phyloP scores from a whole-genome alignment of 2,329 filamentous ascomycete genomes.

The Thielaviopsis populi region DNA sequence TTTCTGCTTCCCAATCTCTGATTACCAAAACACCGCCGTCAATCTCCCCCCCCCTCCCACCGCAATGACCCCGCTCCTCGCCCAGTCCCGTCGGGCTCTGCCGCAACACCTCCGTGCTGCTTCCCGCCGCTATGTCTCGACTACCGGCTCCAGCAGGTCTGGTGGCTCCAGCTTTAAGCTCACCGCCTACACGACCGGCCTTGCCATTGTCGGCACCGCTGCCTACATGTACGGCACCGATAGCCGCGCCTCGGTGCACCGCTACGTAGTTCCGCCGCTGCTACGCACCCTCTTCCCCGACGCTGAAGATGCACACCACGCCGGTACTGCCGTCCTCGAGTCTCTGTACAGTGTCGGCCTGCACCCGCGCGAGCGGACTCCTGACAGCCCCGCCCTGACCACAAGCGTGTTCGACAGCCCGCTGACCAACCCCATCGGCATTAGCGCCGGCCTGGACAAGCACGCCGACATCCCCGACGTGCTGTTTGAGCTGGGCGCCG shows the following conservation, averaged over 20 bases:
- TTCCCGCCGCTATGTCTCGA: slow-evolving; percentile 24
- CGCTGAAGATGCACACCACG: slow-evolving; percentile 84
- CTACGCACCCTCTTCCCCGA: slow-evolving; percentile 55
- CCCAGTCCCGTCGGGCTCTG: slow-evolving; percentile 16
- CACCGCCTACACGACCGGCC: slow-evolving; percentile 28
- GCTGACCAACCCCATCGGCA: slow-evolving; percentile 76
- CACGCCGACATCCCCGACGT: slow-evolving; percentile 75
- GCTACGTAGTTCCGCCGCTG: slow-evolving; percentile 49
- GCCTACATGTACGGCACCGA: slow-evolving; percentile 59
- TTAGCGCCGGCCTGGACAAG: slow-evolving; percentile 93
- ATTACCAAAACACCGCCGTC: not conserved
- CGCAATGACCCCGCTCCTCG: slow-evolving; percentile 17
- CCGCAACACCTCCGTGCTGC: slow-evolving; percentile 16
- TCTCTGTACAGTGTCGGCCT: slow-evolving; percentile 57
- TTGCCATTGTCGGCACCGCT: slow-evolving; percentile 29
- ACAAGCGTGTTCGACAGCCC: slow-evolving; percentile 56
- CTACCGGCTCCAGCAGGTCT: slow-evolving; percentile 19
- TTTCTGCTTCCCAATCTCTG: not conserved
- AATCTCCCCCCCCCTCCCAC: slow-evolving; percentile 17
- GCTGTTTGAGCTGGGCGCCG: slow-evolving; percentile 70
- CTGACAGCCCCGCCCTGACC: slow-evolving; percentile 28
- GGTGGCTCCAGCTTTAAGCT: slow-evolving; percentile 25
- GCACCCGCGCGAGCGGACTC: slow-evolving; percentile 61
- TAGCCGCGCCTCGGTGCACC: slow-evolving; percentile 55
- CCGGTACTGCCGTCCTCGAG: slow-evolving; percentile 56